Conservation (phyloP, 1,139 yeast genomes). For the Saccharomyces hybrid region DNA sequence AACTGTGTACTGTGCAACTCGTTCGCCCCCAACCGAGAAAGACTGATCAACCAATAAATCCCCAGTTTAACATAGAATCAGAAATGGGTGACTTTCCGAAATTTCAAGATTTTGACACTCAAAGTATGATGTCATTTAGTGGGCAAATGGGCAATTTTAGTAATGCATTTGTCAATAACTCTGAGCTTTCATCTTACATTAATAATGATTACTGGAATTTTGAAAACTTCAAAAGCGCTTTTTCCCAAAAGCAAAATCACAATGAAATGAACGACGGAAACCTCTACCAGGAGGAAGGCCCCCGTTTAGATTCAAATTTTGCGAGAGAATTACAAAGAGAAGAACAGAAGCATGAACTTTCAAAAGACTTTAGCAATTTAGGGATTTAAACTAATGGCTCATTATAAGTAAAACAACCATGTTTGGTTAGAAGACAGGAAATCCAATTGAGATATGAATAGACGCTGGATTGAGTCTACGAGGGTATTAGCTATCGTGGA, state of each 20-base stretch:
- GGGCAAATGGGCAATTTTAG: constrained; percentile 25
- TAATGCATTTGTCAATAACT: constrained; percentile 20
- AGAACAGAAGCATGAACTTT: background rate
- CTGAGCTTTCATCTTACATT: constrained; percentile 30
- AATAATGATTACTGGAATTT: constrained; percentile 27
- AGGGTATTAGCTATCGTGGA: background rate
- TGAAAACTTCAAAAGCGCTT: constrained; percentile 7
- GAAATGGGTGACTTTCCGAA: constrained; percentile 19
- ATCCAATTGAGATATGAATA: background rate
- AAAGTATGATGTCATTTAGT: constrained; percentile 43
- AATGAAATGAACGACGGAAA: constrained; percentile 2
- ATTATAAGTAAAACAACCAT: background rate
- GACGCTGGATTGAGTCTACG: background rate
- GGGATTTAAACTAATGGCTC: background rate
- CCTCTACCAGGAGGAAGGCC: constrained; percentile 7
- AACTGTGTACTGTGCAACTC: constrained; percentile 61
- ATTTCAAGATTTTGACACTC: constrained; percentile 39
- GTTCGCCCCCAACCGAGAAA: constrained; percentile 29
- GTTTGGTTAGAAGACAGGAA: background rate
- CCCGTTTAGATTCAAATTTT: constrained; percentile 9
- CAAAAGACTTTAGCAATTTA: background rate
- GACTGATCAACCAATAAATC: constrained; percentile 6
- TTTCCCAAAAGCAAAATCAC: background rate
- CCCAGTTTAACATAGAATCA: constrained; percentile 15
- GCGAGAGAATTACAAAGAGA: constrained; percentile 11